These are phyloP conservation scores for Pseudogymnoascus sp. DNA, from an alignment of 2,329 filamentous ascomycete species.

Conservation along the genomic window DNA sequence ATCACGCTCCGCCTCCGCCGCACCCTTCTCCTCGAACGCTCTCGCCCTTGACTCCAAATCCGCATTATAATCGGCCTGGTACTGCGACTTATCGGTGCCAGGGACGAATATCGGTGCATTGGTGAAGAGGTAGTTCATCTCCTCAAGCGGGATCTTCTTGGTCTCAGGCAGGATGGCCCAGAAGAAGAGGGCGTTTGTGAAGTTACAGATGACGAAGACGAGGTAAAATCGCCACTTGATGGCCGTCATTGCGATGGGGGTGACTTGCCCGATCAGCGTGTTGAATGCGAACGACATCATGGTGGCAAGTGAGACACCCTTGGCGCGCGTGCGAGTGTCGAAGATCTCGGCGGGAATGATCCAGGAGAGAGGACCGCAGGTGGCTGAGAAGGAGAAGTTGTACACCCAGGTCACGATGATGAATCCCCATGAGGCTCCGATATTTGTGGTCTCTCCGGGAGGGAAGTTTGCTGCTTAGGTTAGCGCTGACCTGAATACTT, in stretches of 20 bases:
- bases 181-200: constrained; percentile 60
- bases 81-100: constrained; percentile 44
- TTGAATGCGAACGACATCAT: constrained; percentile 70
- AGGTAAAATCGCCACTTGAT: constrained; percentile 42
- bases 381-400: constrained; percentile 67
- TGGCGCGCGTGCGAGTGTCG: constrained; percentile 64
- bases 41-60: constrained; percentile 52
- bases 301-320: constrained; percentile 66
- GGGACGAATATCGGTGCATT: constrained; percentile 56
- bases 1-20: constrained; percentile 8
- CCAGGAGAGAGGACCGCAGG: constrained; percentile 58
- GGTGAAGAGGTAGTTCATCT: constrained; percentile 60
- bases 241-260: constrained; percentile 43
- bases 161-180: constrained; percentile 61
- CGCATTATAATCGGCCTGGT: constrained; percentile 34
- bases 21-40: constrained; percentile 46
- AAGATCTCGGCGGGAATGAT: constrained; percentile 65
- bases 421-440: constrained; percentile 60
- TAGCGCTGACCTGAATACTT: neutral
- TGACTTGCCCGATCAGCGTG: constrained; percentile 65
- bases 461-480: constrained; percentile 43
- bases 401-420: constrained; percentile 71
- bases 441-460: constrained; percentile 41
- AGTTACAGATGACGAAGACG: constrained; percentile 58
- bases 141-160: constrained; percentile 52